A percentile compares a stretch with the other conserved stretches of the same genome.
phyloP scores from a whole-genome alignment of 306 rosid genomes.

The Coriaria nepalensis region DNA sequence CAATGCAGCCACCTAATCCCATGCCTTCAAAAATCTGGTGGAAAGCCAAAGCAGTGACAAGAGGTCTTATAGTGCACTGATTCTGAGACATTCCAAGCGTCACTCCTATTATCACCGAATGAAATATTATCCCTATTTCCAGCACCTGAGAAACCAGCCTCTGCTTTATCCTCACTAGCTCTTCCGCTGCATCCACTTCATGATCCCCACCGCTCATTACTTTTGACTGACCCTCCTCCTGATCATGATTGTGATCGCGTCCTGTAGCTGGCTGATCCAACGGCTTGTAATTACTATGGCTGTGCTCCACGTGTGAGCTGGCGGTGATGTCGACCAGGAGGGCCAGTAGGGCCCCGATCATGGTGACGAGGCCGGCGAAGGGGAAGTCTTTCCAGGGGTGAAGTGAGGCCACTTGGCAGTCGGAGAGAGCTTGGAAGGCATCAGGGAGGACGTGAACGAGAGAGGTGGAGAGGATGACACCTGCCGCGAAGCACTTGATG shows the following conservation, averaged over 20 bases:
- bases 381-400: constrained; percentile 95
- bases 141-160: constrained; percentile 69
- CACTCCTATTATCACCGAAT: constrained; percentile 76
- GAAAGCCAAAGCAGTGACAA: constrained; percentile 79
- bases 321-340: constrained; percentile 72
- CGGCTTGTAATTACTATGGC: constrained; percentile 30
- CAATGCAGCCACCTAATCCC: constrained; percentile 97
- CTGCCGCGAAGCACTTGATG: constrained; percentile 90
- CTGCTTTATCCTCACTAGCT: constrained; percentile 45
- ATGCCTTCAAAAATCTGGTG: constrained; percentile 93
- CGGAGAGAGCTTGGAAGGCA: constrained; percentile 71
- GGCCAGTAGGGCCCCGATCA: constrained; percentile 48
- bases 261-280: constrained; percentile 20
- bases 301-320: constrained; percentile 53
- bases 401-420: constrained; percentile 60
- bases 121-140: constrained; percentile 90
- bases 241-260: not conserved
- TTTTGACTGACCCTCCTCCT: constrained; percentile 1
- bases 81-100: constrained; percentile 97
- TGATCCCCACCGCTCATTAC: constrained; percentile 7
- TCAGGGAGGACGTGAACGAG: constrained; percentile 95
- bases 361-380: constrained; percentile 66
- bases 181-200: constrained; percentile 15
- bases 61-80: constrained; percentile 75
- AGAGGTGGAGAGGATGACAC: constrained; percentile 88